Evolutionary conservation across 441 rosid genomes (phyloP).

Genomic region (Brassica hybrid): DNA sequence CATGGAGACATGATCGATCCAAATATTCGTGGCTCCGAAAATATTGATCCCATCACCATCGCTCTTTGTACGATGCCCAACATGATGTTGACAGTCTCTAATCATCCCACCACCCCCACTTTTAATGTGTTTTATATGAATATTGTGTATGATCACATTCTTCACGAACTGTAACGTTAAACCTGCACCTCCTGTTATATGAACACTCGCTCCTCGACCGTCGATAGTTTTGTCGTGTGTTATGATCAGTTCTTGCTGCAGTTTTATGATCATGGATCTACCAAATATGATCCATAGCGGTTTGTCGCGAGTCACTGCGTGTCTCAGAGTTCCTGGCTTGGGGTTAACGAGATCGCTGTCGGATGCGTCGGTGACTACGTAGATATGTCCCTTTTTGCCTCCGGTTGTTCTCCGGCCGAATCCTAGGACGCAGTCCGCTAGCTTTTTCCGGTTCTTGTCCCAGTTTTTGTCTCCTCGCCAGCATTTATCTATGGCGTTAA

Average conservation of each 20-base stretch:
- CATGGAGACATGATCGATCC: conserved; percentile 5
- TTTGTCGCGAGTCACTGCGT: conserved; percentile 8
- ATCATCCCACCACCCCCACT: background rate
- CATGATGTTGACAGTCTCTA: conserved; percentile 1
- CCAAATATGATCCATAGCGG: background rate
- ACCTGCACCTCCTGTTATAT: conserved; percentile 7
- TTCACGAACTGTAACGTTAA: conserved; percentile 7
- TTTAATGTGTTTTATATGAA: background rate
- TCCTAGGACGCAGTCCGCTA: conserved; percentile 5
- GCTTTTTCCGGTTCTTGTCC: conserved; percentile 2
- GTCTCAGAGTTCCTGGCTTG: conserved; percentile 8
- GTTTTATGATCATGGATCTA: conserved; percentile 3
- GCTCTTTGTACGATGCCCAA: background rate
- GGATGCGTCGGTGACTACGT: conserved; percentile 6
- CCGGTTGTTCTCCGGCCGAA: conserved; percentile 8
- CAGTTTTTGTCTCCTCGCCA: conserved; percentile 6
- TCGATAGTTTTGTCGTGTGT: background rate
- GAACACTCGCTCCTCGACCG: conserved; percentile 2
- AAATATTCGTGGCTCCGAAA: background rate
- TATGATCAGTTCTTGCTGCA: conserved; percentile 3
- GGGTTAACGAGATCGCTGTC: background rate
- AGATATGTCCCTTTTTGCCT: background rate
- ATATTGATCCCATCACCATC: conserved; percentile 4
- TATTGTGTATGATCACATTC: conserved; percentile 8
- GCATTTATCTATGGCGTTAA: conserved; percentile 3